Base-by-base conservation (phyloP, 192 early-diverging fungal genomes). In the Coemansia sp. region DNA sequence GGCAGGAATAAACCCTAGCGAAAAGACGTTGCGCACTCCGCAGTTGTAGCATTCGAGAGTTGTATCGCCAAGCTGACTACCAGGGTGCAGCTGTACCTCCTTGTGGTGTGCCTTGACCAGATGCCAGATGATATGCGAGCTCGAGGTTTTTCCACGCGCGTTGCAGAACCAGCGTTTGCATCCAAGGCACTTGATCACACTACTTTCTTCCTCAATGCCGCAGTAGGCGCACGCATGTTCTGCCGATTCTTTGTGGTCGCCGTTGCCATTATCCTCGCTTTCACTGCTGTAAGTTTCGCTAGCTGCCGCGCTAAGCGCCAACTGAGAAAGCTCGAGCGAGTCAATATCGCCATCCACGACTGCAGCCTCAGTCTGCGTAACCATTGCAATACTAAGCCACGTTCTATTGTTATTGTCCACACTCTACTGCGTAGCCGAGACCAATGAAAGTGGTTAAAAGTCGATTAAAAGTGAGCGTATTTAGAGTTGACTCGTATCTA, bases 111-210 rank as follows among this genome's bases (percentile, higher is more conserved):
- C 89, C 27, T 84, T 83, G 25, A 98, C 95, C 43, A 99, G 71
- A 64, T 99, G 96, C 62, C 88, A 92, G 57, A 99, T 87, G 50
- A 98, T 96, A 64, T 99, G 96, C 12, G 96, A 90, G 40, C 93
- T 95, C 7, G 90, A 88, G 1, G 89, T 93, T 55, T 86, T 87
- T 22, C 93, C 91, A 33, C 92, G 85, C 14, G 89, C 84, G 65
- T 99, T 99, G 72, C 96, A 99, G 68, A 99, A 98, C 95, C 95
- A 99, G 49, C 90, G 88, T 50, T 83, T 86, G 80, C 97, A 99
- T 0, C 81, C 84, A 30, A 94, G 84, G 71, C 97, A 99, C 78
- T 94, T 93, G 50, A 91, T 89, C 7, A 98, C 94, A 0, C 91
- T 85, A 25, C 83, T 80, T 17, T 91, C 84, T 50, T 86, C 85